phyloP scores from a whole-genome alignment of 192 early-diverging fungal species.

The Cetraspora pellucida region DNA sequence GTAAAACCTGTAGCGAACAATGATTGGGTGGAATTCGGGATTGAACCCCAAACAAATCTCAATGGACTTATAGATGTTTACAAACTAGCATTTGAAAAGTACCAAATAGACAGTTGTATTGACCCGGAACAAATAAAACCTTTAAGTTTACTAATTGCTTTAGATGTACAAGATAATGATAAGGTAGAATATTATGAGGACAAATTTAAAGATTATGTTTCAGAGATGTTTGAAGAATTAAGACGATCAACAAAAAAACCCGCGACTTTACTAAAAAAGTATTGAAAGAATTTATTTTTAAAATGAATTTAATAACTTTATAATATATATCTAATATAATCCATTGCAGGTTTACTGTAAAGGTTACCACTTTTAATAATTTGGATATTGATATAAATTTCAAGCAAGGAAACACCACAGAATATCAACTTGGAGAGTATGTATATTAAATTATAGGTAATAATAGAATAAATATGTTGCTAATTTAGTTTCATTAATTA shows the following conservation, averaged over 20 bases:
- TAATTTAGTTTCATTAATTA: neutral
- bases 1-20: neutral
- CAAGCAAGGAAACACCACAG: neutral
- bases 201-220: neutral
- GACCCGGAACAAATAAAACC: neutral
- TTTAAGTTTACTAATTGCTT: neutral
- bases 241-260: constrained; percentile 8
- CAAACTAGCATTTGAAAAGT: neutral
- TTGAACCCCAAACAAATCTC: neutral
- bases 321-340: constrained; percentile 12
- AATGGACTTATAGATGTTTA: constrained; percentile 3
- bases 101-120: neutral
- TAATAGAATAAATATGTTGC: too few species aligned
- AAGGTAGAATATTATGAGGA: neutral
- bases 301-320: too few species aligned
- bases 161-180: neutral
- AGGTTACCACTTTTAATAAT: neutral
- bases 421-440: neutral
- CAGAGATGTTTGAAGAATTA: neutral
- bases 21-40: neutral
- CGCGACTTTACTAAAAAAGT: neutral
- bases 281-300: too few species aligned
- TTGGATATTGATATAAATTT: neutral
- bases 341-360: neutral
- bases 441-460: neutral